Percentiles rank a stretch among this genome's conserved stretches.
Conservation (phyloP, 1,139 yeast species). For the Yarrowia galli region DNA sequence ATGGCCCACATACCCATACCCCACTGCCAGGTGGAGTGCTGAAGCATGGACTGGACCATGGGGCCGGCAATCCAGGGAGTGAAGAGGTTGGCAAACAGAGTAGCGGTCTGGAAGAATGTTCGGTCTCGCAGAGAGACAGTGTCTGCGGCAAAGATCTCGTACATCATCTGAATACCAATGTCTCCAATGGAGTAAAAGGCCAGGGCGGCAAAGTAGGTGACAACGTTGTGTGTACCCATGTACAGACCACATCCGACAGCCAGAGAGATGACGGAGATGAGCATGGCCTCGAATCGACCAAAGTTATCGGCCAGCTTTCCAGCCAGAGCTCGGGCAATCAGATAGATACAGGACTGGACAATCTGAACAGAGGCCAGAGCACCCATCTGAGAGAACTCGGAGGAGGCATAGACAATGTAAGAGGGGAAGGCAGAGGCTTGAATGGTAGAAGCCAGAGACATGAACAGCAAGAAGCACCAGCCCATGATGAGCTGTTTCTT, state of each 20-base stretch:
- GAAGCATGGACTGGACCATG: conserved; percentile 40
- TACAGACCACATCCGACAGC: conserved; percentile 62
- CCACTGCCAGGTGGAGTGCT: conserved; percentile 61
- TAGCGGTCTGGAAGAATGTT: conserved; percentile 46
- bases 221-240: conserved; percentile 46
- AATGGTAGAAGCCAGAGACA: conserved; percentile 21
- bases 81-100: conserved; percentile 22
- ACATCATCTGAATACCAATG: conserved; percentile 52
- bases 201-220: conserved; percentile 50
- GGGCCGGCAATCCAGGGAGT: conserved; percentile 32
- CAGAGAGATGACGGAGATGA: conserved; percentile 65
- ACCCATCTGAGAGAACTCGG: conserved; percentile 20
- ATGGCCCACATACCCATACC: conserved; percentile 81
- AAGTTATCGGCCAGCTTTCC: conserved; percentile 48
- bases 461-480: conserved; percentile 17
- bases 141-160: conserved; percentile 54
- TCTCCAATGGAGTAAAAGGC: conserved; percentile 52
- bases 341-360: conserved; percentile 14
- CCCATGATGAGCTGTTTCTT: conserved; percentile 18
- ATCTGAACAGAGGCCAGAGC: conserved; percentile 18
- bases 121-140: conserved; percentile 52
- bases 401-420: conserved; percentile 23
- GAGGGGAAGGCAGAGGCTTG: conserved; percentile 11
- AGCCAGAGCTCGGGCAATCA: conserved; percentile 24
- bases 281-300: conserved; percentile 67